Base-by-base conservation (phyloP, 2,329 filamentous ascomycete genomes). In the Coniochaeta prunicola region DNA sequence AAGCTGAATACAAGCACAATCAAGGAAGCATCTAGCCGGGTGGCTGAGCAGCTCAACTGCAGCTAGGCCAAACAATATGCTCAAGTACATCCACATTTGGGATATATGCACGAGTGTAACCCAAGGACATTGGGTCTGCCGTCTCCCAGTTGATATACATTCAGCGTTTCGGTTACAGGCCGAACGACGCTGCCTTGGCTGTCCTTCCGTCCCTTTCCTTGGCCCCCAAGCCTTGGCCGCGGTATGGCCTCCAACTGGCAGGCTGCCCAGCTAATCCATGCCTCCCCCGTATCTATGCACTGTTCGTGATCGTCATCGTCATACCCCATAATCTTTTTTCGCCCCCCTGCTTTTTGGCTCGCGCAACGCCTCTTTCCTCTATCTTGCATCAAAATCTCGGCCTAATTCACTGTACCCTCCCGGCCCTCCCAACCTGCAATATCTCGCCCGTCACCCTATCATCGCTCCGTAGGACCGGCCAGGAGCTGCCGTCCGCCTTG, bases 381-480 rank as follows among this genome's bases (percentile, higher is more conserved):
- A 50, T 50, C 45, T 50, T 13, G 21, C 45, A 26, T 13, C 21
- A 26, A 50, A 26, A 50, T 50, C 21, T 50, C 45, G 26, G 26
- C 45, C 45, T 50, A 50, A 26, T 30, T 21, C 45, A 55, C 53
- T 53, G n/a, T 31, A 64, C 69, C 61, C 66, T 70, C 34, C 88
- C 91, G 56, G 94, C 92, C 64, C 86, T 82, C 15, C 94, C 94
- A 63, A 96, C 81, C 75, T 99, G 94, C 64, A 97, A 85, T 66
- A 96, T 96, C 76, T 96, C 89, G 6, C 83, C 83, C 10, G 80
- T 84, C 61, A 74, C 69, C 59, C 76, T 74, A 65, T 96, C 91
- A 67, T 94, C 90, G 60, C 86, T 89, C 61, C 91, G 83, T 68
- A 97, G 74, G 5, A 94, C 90, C 34, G 92, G 89, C 92, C 92